Evolutionary conservation across 805 yeast genomes (phyloP).

Genomic region (Tetrapisispora nanseiensis): DNA sequence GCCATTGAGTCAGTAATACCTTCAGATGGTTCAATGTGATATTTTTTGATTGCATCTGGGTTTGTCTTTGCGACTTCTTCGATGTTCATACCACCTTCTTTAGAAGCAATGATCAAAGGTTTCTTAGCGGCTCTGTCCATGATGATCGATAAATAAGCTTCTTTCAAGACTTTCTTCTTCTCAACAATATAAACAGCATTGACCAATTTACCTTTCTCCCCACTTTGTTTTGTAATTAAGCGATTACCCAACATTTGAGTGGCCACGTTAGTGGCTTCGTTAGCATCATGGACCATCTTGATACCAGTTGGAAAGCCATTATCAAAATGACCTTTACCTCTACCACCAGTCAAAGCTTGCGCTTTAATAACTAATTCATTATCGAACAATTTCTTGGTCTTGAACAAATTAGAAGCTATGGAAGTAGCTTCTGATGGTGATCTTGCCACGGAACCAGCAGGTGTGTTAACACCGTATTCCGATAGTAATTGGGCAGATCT

Average conservation of each 20-base stretch:
- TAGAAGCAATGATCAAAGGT: constrained; percentile 89
- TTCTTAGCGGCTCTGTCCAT: constrained; percentile 87
- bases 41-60: constrained; percentile 88
- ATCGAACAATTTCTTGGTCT: constrained; percentile 41
- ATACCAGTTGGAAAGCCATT: constrained; percentile 96
- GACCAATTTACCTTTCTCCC: constrained; percentile 93
- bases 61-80: constrained; percentile 92
- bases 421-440: constrained; percentile 82
- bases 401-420: constrained; percentile 57
- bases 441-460: constrained; percentile 83
- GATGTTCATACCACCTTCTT: constrained; percentile 99
- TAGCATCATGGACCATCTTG: constrained; percentile 72
- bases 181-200: constrained; percentile 94
- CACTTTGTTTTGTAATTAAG: constrained; percentile 95
- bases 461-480: constrained; percentile 80
- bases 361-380: constrained; percentile 89
- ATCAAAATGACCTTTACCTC: constrained; percentile 98
- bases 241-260: constrained; percentile 85
- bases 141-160: constrained; percentile 89
- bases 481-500: constrained; percentile 84
- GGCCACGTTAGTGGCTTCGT: constrained; percentile 80
- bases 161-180: constrained; percentile 87
- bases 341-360: constrained; percentile 98
- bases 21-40: constrained; percentile 57
- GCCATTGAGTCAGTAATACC: constrained; percentile 81